Evolutionary conservation across 1,284 basidiomycete species (phyloP).

Genomic region (Ceratobasidium sp.): DNA sequence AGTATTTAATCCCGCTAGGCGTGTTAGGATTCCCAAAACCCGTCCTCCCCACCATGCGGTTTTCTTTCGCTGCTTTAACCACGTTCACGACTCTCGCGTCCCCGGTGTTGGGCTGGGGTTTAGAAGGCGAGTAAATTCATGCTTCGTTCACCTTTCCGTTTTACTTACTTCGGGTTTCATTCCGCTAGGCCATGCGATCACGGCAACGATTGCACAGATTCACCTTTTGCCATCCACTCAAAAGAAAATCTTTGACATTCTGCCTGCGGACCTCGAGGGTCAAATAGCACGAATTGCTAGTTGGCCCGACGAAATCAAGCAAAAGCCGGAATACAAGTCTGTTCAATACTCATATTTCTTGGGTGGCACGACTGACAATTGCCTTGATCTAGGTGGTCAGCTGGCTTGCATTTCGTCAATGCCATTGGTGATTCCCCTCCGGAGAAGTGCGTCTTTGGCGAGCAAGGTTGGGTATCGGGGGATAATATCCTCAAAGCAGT

Average conservation of each 20-base stretch:
- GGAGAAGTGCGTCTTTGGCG: constrained; percentile 80
- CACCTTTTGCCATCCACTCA: constrained; percentile 84
- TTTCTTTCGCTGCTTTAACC: background rate
- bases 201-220: constrained; percentile 93
- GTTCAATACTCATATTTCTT: constrained; percentile 35
- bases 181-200: constrained; percentile 84
- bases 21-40: too few relatives aligned
- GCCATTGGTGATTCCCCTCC: constrained; percentile 82
- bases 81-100: background rate
- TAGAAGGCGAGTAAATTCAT: background rate
- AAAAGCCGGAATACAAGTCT: constrained; percentile 61
- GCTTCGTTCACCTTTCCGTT: background rate
- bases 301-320: constrained; percentile 85
- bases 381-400: constrained; percentile 1
- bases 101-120: constrained; percentile 2
- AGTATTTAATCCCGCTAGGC: too few relatives aligned
- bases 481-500: constrained; percentile 83
- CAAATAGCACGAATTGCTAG: constrained; percentile 84
- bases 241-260: constrained; percentile 73
- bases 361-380: constrained; percentile 50
- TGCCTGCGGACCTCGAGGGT: constrained; percentile 71
- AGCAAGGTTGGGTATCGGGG: constrained; percentile 79
- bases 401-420: constrained; percentile 77
- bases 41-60: background rate
- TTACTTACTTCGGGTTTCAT: background rate